These are phyloP conservation scores for Acanthamoeba lugdunensis DNA, from an alignment of 208 protist genomes.

Conservation along the genomic window DNA sequence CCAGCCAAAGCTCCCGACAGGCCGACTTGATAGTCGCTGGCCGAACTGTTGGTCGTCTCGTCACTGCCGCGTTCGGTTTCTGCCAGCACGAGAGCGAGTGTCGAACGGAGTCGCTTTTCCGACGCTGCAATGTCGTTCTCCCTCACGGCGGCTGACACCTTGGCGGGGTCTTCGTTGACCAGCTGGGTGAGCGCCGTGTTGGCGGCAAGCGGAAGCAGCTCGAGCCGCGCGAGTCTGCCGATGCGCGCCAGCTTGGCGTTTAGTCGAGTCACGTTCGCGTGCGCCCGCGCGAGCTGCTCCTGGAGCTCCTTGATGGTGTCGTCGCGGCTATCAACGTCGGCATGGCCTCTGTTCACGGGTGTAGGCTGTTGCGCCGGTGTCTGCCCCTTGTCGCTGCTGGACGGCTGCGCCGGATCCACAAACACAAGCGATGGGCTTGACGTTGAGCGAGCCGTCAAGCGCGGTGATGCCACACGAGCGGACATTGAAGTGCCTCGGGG, in stretches of 20 bases:
- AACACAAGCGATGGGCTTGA: neutral
- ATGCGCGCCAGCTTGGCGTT: slow-evolving; percentile 28
- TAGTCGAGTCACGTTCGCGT: neutral
- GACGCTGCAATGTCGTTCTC: slow-evolving; percentile 16
- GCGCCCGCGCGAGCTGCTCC: neutral
- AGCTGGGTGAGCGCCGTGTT: neutral
- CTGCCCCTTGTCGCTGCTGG: neutral
- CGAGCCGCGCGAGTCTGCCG: neutral
- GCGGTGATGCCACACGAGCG: neutral
- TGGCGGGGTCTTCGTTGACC: neutral
- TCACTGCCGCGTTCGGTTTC: neutral
- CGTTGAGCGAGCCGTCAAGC: neutral
- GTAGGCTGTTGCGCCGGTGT: neutral
- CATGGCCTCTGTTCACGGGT: neutral
- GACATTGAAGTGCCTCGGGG: neutral
- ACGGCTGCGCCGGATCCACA: neutral
- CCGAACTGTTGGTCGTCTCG: neutral
- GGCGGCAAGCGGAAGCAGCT: slow-evolving; percentile 16
- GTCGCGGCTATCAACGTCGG: neutral
- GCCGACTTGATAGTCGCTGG: too few relatives aligned
- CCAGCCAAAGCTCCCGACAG: neutral
- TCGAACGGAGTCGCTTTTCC: neutral
- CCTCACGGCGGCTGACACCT: neutral
- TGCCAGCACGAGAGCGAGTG: neutral
- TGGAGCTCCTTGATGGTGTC: neutral